Evolutionary conservation across 2,329 filamentous ascomycete genomes (phyloP).

Genomic region (Pseudohalonectria lignicola): DNA sequence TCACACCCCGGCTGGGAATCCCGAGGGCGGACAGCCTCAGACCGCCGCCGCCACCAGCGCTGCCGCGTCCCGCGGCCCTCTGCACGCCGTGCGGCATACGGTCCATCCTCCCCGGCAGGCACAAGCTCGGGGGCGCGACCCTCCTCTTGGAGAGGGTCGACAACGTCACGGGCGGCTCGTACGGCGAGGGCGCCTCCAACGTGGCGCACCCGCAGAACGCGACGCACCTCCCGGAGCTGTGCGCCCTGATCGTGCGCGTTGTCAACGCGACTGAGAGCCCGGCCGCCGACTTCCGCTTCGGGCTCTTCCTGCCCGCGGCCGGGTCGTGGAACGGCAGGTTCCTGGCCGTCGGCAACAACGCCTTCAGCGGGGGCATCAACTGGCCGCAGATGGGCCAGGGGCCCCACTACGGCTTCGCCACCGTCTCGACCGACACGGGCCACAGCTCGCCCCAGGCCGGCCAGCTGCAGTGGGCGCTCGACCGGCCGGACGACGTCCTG

Average conservation of each 20-base stretch:
- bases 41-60: no score
- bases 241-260: constrained; percentile 22
- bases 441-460: constrained; percentile 5
- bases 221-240: constrained; percentile 21
- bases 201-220: constrained; percentile 13
- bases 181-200: constrained; percentile 11
- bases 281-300: constrained; percentile 8
- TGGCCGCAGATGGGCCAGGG: constrained; percentile 2
- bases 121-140: constrained; percentile 17
- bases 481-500: neutral
- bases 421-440: constrained; percentile 1
- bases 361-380: constrained; percentile 1
- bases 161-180: constrained; percentile 9
- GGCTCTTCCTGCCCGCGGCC: neutral
- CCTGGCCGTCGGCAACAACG: constrained; percentile 1
- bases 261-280: constrained; percentile 12
- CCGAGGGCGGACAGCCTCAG: no score
- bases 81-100: no score
- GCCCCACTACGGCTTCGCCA: neutral
- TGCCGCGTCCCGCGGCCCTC: no score
- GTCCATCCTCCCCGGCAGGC: neutral
- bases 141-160: constrained; percentile 18
- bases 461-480: constrained; percentile 3
- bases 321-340: neutral
- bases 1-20: no score